A percentile compares a stretch with the other conserved stretches of the same genome.
These are phyloP conservation scores for Teunomyces panamensis DNA, from an alignment of 805 yeast genomes.

Conservation along the genomic window DNA sequence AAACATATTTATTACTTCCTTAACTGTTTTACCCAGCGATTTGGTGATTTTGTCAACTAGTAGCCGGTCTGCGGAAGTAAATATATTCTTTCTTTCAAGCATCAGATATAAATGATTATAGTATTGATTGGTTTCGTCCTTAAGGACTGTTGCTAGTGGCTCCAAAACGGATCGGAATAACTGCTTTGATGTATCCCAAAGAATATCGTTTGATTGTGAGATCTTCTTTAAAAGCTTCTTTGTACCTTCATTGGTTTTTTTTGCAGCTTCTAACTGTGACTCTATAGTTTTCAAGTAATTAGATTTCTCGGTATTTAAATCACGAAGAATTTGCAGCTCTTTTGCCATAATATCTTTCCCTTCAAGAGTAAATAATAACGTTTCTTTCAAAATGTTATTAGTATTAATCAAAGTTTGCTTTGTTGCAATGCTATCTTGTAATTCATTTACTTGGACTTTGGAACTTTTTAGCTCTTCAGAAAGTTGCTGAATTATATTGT, in stretches of 20 bases:
- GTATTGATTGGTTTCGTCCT: slow-evolving; percentile 1
- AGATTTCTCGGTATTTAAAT: background rate
- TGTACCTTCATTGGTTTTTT: background rate
- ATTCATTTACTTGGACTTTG: background rate
- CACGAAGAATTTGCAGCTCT: background rate
- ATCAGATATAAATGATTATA: background rate
- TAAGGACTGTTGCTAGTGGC: background rate
- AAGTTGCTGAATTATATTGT: background rate
- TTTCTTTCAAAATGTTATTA: background rate
- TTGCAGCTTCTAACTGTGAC: background rate
- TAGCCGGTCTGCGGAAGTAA: background rate
- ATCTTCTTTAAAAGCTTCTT: background rate
- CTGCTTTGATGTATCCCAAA: background rate
- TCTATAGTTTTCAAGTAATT: background rate
- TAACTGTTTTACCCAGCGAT: background rate
- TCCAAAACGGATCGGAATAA: background rate
- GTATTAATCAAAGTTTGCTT: background rate
- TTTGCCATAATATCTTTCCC: background rate
- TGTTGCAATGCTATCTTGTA: background rate
- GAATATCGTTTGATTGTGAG: background rate
- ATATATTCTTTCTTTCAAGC: background rate
- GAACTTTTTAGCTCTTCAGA: background rate
- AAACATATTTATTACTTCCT: background rate
- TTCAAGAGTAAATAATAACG: background rate
- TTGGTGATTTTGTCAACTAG: background rate